Base-by-base conservation (phyloP, 345 rosid genomes). In the Camelina laxa region DNA sequence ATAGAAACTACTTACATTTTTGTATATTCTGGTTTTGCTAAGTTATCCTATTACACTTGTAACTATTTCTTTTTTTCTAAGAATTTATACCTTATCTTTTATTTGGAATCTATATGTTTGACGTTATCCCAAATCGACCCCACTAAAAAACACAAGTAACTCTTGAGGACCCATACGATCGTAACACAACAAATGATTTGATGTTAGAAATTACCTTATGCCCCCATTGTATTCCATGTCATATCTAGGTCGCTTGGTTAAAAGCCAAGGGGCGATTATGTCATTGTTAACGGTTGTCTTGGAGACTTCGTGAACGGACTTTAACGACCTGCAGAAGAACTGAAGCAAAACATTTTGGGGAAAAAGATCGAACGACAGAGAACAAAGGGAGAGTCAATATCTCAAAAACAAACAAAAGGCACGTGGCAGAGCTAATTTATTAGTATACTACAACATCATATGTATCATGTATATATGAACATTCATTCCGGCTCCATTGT, bases 71-170 rank as follows among this genome's bases (percentile, higher is more conserved):
- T 36, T 1, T 16, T 55, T 48, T 48, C 7, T 24, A 58, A 47
- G 78, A 75, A 75, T 59, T 14, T 14, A 67, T 67, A 20, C 79
- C 69, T 69, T 76, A 76, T 61, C 75, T 76, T 76, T 54, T 2
- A 31, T 69, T 69, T 69, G 51, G 75, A 76, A 69, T 62, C 65
- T 68, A 69, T 69, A 53, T 31, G 42, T 69, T 76, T 61, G 70
- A 69, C 57, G 65, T 45, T 69, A 69, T 76, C 75, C 38, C 33
- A 44, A 60, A 33, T 44, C 22, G 65, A 69, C 80, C 75, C 75
- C 65, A 76, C 80, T 54, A 19, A 54, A 61, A 41, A 69, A 9
- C 8, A 38, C 33, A 61, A 75, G 79, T 69, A 61, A 69, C 75
- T 20, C 33, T 35, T 54, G 33, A 62, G 75, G 75, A 24, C 80